Evolutionary conservation across 352 stramenopile species (phyloP).

Genomic region (Aphanomyces cochlioides): DNA sequence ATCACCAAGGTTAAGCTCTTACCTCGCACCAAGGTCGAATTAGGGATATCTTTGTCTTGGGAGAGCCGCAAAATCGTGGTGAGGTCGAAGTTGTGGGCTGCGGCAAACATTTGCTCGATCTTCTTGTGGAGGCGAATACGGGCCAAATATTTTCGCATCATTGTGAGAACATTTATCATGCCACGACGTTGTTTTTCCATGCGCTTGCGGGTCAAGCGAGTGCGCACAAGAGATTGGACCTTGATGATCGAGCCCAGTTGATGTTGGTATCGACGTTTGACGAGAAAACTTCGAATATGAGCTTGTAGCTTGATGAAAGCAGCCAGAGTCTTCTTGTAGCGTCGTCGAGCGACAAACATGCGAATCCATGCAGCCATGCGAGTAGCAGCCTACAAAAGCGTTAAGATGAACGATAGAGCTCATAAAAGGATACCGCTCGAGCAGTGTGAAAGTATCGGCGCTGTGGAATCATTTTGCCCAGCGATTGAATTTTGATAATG

Average conservation of each 20-base stretch:
- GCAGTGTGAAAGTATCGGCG: conserved; percentile 56
- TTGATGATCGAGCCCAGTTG: conserved; percentile 49
- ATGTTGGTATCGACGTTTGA: conserved; percentile 60
- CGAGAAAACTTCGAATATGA: conserved; percentile 49
- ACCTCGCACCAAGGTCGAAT: conserved; percentile 41
- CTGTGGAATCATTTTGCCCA: conserved; percentile 59
- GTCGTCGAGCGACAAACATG: conserved; percentile 56
- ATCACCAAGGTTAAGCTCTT: conserved; percentile 42
- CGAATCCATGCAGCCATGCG: conserved; percentile 72
- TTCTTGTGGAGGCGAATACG: conserved; percentile 80
- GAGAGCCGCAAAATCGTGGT: conserved; percentile 77
- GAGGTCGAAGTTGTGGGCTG: conserved; percentile 71
- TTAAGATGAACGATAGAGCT: background rate
- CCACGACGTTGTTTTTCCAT: conserved; percentile 54
- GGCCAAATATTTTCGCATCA: conserved; percentile 72
- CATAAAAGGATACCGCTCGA: conserved; percentile 25
- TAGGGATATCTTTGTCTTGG: conserved; percentile 43
- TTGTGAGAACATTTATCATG: conserved; percentile 61
- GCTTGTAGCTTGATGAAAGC: conserved; percentile 71
- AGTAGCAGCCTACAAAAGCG: conserved; percentile 35
- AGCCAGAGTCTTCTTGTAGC: conserved; percentile 59
- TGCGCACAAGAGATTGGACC: conserved; percentile 73
- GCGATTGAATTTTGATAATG: conserved; percentile 64
- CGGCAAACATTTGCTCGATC: conserved; percentile 70
- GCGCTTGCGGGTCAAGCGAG: conserved; percentile 50